Base-by-base conservation (phyloP, 2,329 filamentous ascomycete species). In the Ophiocordyceps camponoti-floridani region DNA sequence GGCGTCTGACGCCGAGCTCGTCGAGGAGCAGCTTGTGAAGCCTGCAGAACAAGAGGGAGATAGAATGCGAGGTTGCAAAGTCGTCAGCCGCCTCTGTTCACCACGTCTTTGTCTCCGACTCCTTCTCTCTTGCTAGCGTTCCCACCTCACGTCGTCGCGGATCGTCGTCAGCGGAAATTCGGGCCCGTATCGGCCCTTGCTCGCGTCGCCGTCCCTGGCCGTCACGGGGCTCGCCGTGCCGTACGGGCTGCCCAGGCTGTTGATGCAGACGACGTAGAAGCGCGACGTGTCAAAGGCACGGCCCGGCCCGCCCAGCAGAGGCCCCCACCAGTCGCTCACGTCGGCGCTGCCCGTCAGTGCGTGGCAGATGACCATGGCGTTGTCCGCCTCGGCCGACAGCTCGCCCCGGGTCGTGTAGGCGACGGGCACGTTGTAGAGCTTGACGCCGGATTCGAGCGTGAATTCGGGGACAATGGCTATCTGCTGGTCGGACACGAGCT, bases 141-240 rank as follows among this genome's bases (percentile, higher is more conserved):
- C 82, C 66, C 65, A 91, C 84, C 84, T 87, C 44, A 96, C 89
- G 65, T 98, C 91, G 59, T 98, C 91, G 51, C 89, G 73, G 50
- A 98, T 85, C 0, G 91, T 96, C 1, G 91, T 95, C 50, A 98
- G 66, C 42, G 91, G 91, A 53, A 98, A 98, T 57, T 98, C 91
- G 1, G 91, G 91, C 0, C 91, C 91, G 57, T 98, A 98, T 53
- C 75, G 75, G 16, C 77, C 87, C 49, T 84, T 78, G 44, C 68
- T 68, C 14, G 73, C 65, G 53, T 93, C 76, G 13, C 87, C 87
- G 56, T 95, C 81, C 60, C 85, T 93, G 53, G 79, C 80, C 2
- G 91, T 98, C 44, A 89, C 84, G 1, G 85, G 84, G 58, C 84
- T 89, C n/a, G 83, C 84, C 47, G 82, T 85, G 28, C 85, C 85